These are phyloP conservation scores for Coniochaeta prunicola DNA, from an alignment of 2,329 filamentous ascomycete species.

Conservation along the genomic window DNA sequence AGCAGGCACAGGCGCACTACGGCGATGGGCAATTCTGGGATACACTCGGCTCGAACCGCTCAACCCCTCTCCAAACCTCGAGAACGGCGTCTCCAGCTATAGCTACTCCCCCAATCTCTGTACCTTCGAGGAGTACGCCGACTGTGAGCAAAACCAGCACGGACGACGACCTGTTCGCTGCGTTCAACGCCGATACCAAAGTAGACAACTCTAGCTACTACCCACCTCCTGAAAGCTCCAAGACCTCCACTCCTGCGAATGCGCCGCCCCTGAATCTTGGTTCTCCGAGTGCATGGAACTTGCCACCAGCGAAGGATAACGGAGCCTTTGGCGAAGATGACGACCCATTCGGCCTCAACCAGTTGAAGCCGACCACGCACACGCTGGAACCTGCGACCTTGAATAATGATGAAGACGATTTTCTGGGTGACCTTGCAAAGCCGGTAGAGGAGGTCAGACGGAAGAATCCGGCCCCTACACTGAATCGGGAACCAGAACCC, in stretches of 20 bases:
- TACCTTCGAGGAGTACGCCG: background rate
- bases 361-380: conserved; percentile 41
- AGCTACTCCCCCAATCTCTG: conserved; percentile 16
- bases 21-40: conserved; percentile 74
- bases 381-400: conserved; percentile 7
- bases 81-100: conserved; percentile 36
- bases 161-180: conserved; percentile 60
- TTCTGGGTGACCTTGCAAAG: conserved; percentile 56
- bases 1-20: conserved; percentile 68
- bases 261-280: conserved; percentile 41
- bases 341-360: conserved; percentile 77
- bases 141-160: conserved; percentile 23
- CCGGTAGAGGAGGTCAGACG: conserved; percentile 54
- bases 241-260: conserved; percentile 37
- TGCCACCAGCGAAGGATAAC: conserved; percentile 22
- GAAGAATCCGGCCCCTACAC: conserved; percentile 17
- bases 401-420: conserved; percentile 33
- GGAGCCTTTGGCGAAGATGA: conserved; percentile 48
- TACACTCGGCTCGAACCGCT: conserved; percentile 46
- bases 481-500: conserved; percentile 35
- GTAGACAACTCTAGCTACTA: conserved; percentile 61
- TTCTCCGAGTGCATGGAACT: conserved; percentile 46
- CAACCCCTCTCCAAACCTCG: conserved; percentile 27
- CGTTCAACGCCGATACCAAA: conserved; percentile 58
- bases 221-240: conserved; percentile 41